Percentiles rank a stretch among this genome's conserved stretches.
These are phyloP conservation scores for Astrephomene gubernaculifera DNA, from an alignment of 139 green algal genomes.

Conservation along the genomic window DNA sequence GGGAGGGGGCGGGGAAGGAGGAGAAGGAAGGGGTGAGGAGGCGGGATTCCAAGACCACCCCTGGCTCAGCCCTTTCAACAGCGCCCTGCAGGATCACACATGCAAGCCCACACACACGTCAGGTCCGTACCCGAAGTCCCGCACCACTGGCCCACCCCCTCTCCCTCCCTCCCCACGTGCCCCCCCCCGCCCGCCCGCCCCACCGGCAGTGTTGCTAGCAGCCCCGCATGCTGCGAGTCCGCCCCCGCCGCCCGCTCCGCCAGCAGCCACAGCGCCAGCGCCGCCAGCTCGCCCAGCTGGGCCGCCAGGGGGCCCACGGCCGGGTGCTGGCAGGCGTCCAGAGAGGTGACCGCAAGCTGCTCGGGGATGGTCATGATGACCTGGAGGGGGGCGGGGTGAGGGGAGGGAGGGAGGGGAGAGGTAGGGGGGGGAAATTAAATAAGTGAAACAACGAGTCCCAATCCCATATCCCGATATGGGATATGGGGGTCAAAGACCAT, in stretches of 20 bases:
- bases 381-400: not conserved
- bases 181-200: not conserved
- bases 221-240: conserved; percentile 15
- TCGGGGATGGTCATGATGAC: conserved; percentile 70
- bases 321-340: conserved; percentile 81
- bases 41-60: no score
- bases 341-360: conserved; percentile 76
- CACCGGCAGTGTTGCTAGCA: conserved; percentile 69
- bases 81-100: no score
- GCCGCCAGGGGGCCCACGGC: conserved; percentile 69
- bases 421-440: not conserved
- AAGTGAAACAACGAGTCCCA: not conserved
- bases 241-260: conserved; percentile 71
- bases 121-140: not conserved
- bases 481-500: not conserved
- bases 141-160: not conserved
- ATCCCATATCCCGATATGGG: not conserved
- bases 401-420: not conserved
- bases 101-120: no score
- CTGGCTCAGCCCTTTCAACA: no score
- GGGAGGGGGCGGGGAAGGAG: not conserved
- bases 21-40: not conserved
- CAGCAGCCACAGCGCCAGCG: conserved; percentile 90
- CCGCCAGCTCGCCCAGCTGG: conserved; percentile 81
- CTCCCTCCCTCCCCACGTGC: not conserved